phyloP scores from a whole-genome alignment of 108 stramenopile species.

The Skeletonema costatum region DNA sequence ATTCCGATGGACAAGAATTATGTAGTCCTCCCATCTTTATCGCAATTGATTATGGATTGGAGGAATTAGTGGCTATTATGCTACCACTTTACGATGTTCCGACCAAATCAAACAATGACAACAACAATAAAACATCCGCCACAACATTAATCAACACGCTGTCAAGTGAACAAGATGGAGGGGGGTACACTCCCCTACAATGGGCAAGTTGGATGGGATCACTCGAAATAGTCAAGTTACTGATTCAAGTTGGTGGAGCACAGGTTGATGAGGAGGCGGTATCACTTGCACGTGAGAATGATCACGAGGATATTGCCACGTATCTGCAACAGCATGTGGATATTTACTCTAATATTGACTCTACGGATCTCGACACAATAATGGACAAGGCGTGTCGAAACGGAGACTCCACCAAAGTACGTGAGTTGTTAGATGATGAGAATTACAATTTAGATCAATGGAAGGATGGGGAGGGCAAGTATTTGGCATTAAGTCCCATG shows the following conservation, averaged over 20 bases:
- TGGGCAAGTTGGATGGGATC: slow-evolving; percentile 43
- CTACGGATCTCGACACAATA: slow-evolving; percentile 45
- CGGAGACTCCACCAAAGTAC: slow-evolving; percentile 50
- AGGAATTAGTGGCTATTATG: slow-evolving; percentile 35
- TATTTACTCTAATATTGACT: slow-evolving; percentile 45
- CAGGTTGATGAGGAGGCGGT: slow-evolving; percentile 47
- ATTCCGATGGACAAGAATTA: slow-evolving; percentile 38
- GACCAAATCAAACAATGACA: neutral
- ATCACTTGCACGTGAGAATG: slow-evolving; percentile 48
- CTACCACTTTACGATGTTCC: slow-evolving; percentile 3
- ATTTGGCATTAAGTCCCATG: slow-evolving; percentile 39
- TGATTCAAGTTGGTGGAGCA: slow-evolving; percentile 19
- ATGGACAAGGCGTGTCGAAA: slow-evolving; percentile 66
- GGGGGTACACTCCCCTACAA: slow-evolving; percentile 28
- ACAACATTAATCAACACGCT: slow-evolving; percentile 20
- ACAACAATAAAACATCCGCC: neutral
- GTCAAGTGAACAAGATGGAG: slow-evolving; percentile 4
- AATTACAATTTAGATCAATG: slow-evolving; percentile 52
- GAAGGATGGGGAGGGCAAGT: slow-evolving; percentile 51
- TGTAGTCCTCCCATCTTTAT: slow-evolving; percentile 52
- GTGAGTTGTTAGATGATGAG: slow-evolving; percentile 36
- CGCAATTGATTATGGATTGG: slow-evolving; percentile 53
- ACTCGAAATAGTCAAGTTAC: slow-evolving; percentile 4
- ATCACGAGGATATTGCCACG: slow-evolving; percentile 33
- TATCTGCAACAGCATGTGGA: slow-evolving; percentile 42